Percentiles rank a stretch among this genome's conserved stretches.
These are phyloP conservation scores for Galium porrigens DNA, from an alignment of 305 asterid species.

Conservation along the genomic window DNA sequence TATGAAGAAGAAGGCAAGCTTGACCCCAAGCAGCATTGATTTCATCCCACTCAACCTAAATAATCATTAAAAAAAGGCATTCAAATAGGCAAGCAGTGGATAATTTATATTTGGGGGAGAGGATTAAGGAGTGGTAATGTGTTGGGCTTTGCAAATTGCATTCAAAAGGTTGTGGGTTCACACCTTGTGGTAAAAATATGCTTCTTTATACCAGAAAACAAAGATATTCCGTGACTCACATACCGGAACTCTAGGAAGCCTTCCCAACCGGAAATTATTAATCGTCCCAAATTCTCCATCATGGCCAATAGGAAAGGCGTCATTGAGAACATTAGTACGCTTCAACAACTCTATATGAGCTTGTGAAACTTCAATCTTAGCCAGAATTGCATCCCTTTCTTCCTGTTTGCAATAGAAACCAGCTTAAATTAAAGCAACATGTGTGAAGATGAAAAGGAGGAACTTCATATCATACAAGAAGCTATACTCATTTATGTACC, in stretches of 20 bases:
- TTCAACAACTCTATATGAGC: constrained; percentile 85
- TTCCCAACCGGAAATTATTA: constrained; percentile 88
- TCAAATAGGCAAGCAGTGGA: neutral
- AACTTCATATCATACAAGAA: neutral
- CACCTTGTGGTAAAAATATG: neutral
- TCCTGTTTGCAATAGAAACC: constrained; percentile 39
- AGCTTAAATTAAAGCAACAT: constrained; percentile 8
- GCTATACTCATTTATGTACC: neutral
- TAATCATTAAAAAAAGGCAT: constrained; percentile 7
- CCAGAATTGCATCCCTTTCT: constrained; percentile 79
- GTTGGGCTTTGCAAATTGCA: neutral
- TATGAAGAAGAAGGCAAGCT: constrained; percentile 96
- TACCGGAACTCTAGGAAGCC: constrained; percentile 92
- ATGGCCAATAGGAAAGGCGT: constrained; percentile 86
- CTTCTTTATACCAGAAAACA: neutral
- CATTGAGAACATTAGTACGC: constrained; percentile 73
- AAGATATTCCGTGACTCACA: constrained; percentile 9
- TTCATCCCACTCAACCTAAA: constrained; percentile 99
- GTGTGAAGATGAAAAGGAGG: constrained; percentile 5
- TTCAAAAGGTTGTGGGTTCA: neutral
- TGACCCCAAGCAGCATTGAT: constrained; percentile 99
- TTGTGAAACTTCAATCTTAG: constrained; percentile 92
- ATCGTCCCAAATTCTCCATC: constrained; percentile 98
- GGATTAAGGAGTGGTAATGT: neutral
- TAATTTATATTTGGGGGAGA: neutral